Evolutionary conservation across 2,329 filamentous ascomycete species (phyloP), one percentile per base, ranked within the genome.

Genomic region (Penicillium sp.): DNA sequence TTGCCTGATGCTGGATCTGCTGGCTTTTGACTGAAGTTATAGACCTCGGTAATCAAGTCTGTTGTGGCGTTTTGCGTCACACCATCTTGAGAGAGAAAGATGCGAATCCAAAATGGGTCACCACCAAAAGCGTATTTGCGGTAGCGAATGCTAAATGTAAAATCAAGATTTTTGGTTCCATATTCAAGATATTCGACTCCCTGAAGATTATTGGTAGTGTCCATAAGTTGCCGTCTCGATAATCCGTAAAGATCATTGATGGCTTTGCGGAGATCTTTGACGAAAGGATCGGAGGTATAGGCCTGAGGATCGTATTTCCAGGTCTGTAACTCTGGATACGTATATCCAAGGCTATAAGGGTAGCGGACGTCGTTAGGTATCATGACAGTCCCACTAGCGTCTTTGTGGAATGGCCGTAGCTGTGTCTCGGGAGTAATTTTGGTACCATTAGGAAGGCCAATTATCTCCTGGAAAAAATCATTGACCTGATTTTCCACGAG

Each of bases 261-360:
- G 1, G 7, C n/a, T 22, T 54, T 40, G 22, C 37, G 44, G 18
- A 54, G 29, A 37, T 42, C 20, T 9, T 29, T 18, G 45, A 40
- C 7, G 25, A 42, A 49, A 11, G 11, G 35, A 11, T 12, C 44
- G 3, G 26, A 26, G 11, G 18, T 40, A 25, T 51, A 55, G 27
- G 12, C 25, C 9, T 22, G n/a, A 12, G 20, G 35, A n/a, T 47
- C 26, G 18, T 51, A 51, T 6, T 51, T 51, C 76, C 57, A 56
- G 6, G 54, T 41, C 50, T 54, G 54, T 22, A 59, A 31, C 41
- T 92, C 89, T 0, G 84, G 78, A 66, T 94, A 94, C 0, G 84
- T 85, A 69, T 93, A 93, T 15, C 85, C 86, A 70, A 93, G 87
- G 2, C 75, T 78, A 26, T 79, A 77, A 7, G 82, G 82, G 42